Base-by-base conservation (phyloP, 1,284 basidiomycete species). In the Trametes polyzona region DNA sequence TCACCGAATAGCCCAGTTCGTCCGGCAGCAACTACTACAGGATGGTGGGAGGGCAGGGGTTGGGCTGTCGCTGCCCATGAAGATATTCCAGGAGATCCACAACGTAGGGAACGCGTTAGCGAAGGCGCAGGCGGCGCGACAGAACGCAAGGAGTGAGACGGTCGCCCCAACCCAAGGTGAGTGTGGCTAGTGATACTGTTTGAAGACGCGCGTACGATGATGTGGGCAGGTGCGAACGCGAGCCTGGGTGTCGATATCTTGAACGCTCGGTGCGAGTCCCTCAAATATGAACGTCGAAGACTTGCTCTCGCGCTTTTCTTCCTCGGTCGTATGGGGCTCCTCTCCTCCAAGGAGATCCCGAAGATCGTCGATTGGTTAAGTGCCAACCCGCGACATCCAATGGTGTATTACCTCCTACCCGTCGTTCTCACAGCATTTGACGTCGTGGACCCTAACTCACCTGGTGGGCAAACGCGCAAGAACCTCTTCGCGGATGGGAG, bases 391-490 rank as follows among this genome's bases (percentile, higher is more conserved):
- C 82, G 82, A 50, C 87, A 93, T 59, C 70, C 84, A 19, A 82
- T 92, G 74, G 81, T 83, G 1, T 83, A 83, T 70, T 92, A 94
- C 72, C 69, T 93, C 54, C 81, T 96, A 50, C 80, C 86, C 0
- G 73, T 90, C 6, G 69, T 88, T 32, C 81, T 94, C 42, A 79
- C 82, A 39, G 80, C 84, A 0, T 83, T 96, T 61, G 89, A 93
- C 64, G 76, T 86, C 1, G 81, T 84, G 23, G 83, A 89, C 60
- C 85, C 86, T 1, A 69, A 74, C 8, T 76, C 78, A 3, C 49
- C 67, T 2, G 70, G 76, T 16, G 82, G 79, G 1, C 68, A 72
- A 32, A 67, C 73, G 32, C 81, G 86, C 43, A 76, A 78, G 61
- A 66, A 60, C 11, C 69, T 89, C 19, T 77, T 79, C 11, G 76